phyloP scores from a whole-genome alignment of 139 green algal genomes.

The Picochlorum costavermella region DNA sequence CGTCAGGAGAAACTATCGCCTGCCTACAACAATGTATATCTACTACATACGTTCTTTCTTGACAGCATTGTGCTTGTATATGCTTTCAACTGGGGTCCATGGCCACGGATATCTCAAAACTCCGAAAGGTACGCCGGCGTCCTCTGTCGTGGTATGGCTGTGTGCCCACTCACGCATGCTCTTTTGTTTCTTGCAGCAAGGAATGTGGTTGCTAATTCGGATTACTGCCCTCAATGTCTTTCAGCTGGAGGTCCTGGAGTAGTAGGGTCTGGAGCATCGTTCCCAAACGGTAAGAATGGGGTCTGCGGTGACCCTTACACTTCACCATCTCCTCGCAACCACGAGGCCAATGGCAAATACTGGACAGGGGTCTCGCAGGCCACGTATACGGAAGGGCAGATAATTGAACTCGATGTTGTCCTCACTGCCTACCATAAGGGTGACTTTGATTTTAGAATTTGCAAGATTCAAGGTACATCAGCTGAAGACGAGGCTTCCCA shows the following conservation, averaged over 20 bases:
- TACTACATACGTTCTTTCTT: no score
- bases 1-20: no score
- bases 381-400: slow-evolving; percentile 17
- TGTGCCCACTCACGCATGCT: neutral
- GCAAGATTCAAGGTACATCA: slow-evolving; percentile 1
- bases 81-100: no score
- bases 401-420: slow-evolving; percentile 15
- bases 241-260: slow-evolving; percentile 8
- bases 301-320: slow-evolving; percentile 3
- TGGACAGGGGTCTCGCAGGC: slow-evolving; percentile 3
- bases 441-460: slow-evolving; percentile 27
- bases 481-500: slow-evolving; percentile 12
- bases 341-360: slow-evolving; percentile 10
- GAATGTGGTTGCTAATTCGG: slow-evolving; percentile 1
- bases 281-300: slow-evolving; percentile 5
- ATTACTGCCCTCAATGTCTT: neutral
- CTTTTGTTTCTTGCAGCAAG: neutral
- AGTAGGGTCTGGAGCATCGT: slow-evolving; percentile 1
- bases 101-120: no score
- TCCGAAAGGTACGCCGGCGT: no score
- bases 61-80: no score
- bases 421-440: slow-evolving; percentile 39
- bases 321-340: neutral
- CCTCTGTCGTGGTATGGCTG: no score
- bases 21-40: no score